Conservation (phyloP, 371 early-diverging fungal species). For the Neoconidiobolus thromboides region DNA sequence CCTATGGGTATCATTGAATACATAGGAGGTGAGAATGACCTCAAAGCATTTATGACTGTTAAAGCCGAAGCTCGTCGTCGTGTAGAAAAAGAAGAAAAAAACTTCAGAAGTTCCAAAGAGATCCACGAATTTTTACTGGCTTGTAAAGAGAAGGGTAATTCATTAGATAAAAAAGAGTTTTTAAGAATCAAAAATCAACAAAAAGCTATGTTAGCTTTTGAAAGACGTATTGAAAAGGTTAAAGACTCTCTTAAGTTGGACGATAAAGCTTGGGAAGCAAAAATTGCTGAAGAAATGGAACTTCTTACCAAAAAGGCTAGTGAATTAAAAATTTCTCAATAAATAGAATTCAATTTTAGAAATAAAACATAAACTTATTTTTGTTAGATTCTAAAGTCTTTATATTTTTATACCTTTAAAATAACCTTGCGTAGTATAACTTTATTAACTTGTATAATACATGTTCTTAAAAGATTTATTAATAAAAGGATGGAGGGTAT, state of each 20-base stretch:
- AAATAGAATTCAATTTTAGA: too few relatives aligned
- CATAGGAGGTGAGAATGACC: constrained; percentile 37
- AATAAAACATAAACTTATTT: too few relatives aligned
- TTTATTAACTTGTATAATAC: too few relatives aligned
- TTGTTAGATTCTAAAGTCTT: too few relatives aligned
- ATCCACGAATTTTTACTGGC: constrained; percentile 2
- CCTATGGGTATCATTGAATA: constrained; percentile 83
- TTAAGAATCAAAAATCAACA: not conserved
- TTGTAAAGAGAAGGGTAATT: not conserved
- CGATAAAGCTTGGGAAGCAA: too few relatives aligned
- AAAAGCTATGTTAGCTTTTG: not conserved
- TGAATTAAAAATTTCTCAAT: too few relatives aligned
- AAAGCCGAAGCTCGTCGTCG: constrained; percentile 13
- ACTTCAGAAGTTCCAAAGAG: not conserved
- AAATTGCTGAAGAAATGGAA: too few relatives aligned
- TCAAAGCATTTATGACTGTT: constrained; percentile 26
- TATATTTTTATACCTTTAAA: too few relatives aligned
- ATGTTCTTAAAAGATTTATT: too few relatives aligned
- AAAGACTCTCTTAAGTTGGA: not conserved
- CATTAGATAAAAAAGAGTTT: not conserved
- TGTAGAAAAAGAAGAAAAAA: not conserved
- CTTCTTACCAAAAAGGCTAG: too few relatives aligned
- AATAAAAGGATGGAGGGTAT: too few relatives aligned
- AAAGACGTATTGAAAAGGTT: constrained; percentile 2
- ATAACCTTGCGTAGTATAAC: too few relatives aligned